Evolutionary conservation across 1,139 yeast genomes (phyloP), one percentile per base, ranked within the genome.

Genomic region (Yamadazyma triangularis): DNA sequence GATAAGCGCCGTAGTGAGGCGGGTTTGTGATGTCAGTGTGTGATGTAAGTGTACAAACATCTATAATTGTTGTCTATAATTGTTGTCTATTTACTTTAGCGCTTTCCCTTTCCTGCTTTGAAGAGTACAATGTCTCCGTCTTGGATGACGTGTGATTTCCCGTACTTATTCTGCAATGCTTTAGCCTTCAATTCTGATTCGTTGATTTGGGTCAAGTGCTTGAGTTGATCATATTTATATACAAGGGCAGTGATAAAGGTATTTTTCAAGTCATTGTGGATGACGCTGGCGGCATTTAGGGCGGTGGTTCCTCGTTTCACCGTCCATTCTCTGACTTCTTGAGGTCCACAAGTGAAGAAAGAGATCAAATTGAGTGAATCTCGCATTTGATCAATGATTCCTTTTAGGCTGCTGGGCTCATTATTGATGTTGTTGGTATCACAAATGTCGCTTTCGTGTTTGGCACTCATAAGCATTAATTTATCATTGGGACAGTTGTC

Each of bases 301-400:
- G 95, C 95, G 29, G 77, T 70, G 22, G 86, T 78, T 20, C 89
- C 86, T 43, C 70, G 63, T 42, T 94, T 70, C 29, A 89, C 69
- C 9, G 94, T 84, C 97, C 98, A 89, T 56, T 91, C 95, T 42
- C 95, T 71, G 4, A 87, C 89, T 60, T 91, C 97, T 30, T 77
- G 72, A 9, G 87, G 81, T 9, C 97, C 97, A 57, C 94, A 83
- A 2, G 98, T 89, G 64, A 83, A 89, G 60, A 80, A 91, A 27
- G 95, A 84, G 27, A 89, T 82, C 42, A 89, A 69, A 34, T 77
- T 70, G 27, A 89, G 63, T 2, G 80, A 75, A 16, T 64, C 54
- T 45, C 94, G 73, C 88, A 88, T 85, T 30, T 72, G 64, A 16
- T 64, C 60, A 18, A 18, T 18, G 6, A 18, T 18, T 7, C 20